phyloP scores from a whole-genome alignment of 2,329 filamentous ascomycete species.

The Phialophora tarda region DNA sequence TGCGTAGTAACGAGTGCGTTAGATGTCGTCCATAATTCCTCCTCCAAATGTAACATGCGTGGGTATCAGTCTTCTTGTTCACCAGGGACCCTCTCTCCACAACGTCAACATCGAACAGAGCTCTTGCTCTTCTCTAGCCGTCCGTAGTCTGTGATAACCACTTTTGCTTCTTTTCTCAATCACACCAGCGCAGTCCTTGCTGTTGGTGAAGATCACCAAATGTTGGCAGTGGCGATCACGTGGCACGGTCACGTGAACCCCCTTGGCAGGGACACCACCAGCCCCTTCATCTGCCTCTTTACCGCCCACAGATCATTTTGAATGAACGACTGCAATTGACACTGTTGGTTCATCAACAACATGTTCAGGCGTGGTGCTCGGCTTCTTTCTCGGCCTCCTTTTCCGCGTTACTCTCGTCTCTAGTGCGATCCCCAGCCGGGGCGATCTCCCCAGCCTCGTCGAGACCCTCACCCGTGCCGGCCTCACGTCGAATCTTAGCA shows the following conservation, averaged over 20 bases:
- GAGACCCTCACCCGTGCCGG: slow-evolving; percentile 33
- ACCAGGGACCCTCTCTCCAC: not conserved
- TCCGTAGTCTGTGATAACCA: not conserved
- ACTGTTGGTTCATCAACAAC: too few relatives aligned
- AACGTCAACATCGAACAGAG: not conserved
- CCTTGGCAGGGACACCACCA: too few relatives aligned
- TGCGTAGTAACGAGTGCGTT: not conserved
- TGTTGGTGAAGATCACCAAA: not conserved
- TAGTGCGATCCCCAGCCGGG: slow-evolving; percentile 18
- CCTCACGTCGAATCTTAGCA: slow-evolving; percentile 35
- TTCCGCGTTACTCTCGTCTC: slow-evolving; percentile 24
- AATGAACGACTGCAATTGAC: too few relatives aligned
- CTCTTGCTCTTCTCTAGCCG: not conserved
- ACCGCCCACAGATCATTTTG: too few relatives aligned
- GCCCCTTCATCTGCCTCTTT: too few relatives aligned
- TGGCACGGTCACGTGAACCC: too few relatives aligned
- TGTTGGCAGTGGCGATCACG: too few relatives aligned
- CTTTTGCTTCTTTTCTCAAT: not conserved
- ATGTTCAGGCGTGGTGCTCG: slow-evolving; percentile 25
- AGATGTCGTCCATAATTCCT: not conserved
- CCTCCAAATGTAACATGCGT: not conserved
- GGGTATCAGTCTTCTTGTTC: not conserved
- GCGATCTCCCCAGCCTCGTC: slow-evolving; percentile 31
- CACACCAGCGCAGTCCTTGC: not conserved
- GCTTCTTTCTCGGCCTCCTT: slow-evolving; percentile 25